Evolutionary conservation across 257 asterid genomes (phyloP).

Genomic region (Jacaranda copaia): DNA sequence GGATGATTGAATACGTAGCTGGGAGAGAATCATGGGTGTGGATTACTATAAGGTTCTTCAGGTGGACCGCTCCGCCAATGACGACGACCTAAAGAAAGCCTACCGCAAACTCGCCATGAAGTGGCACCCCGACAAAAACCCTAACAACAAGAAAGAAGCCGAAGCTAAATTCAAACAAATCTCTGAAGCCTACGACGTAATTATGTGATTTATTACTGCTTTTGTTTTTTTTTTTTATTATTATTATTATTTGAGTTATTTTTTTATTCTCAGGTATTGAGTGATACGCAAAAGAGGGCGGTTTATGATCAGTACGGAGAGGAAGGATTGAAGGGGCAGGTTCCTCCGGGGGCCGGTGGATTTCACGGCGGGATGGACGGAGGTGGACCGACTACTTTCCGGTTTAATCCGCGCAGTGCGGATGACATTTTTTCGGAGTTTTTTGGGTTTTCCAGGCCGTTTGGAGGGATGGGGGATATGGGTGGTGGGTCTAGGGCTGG

Average conservation of each 20-base stretch:
- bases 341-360: constrained; percentile 60
- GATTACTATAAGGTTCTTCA: constrained; percentile 72
- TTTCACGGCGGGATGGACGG: constrained; percentile 47
- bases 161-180: constrained; percentile 77
- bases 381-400: constrained; percentile 44
- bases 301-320: constrained; percentile 77
- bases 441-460: constrained; percentile 59
- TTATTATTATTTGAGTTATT: not conserved
- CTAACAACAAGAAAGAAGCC: constrained; percentile 67
- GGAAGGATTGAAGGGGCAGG: constrained; percentile 73
- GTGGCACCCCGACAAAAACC: constrained; percentile 83
- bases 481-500: constrained; percentile 55
- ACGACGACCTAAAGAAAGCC: constrained; percentile 75
- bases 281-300: constrained; percentile 72
- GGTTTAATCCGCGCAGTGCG: constrained; percentile 66
- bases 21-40: constrained; percentile 52
- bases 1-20: not conserved
- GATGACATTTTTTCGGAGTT: constrained; percentile 69
- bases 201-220: not conserved
- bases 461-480: constrained; percentile 63
- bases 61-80: constrained; percentile 64
- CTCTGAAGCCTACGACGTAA: constrained; percentile 80
- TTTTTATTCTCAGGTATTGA: constrained; percentile 51
- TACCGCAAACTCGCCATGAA: constrained; percentile 76
- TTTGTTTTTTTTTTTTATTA: not conserved